Percentiles rank a stretch among this genome's conserved stretches.
Evolutionary conservation across 805 yeast species (phyloP).

Genomic region (Cyberlindnera sargentensis): DNA sequence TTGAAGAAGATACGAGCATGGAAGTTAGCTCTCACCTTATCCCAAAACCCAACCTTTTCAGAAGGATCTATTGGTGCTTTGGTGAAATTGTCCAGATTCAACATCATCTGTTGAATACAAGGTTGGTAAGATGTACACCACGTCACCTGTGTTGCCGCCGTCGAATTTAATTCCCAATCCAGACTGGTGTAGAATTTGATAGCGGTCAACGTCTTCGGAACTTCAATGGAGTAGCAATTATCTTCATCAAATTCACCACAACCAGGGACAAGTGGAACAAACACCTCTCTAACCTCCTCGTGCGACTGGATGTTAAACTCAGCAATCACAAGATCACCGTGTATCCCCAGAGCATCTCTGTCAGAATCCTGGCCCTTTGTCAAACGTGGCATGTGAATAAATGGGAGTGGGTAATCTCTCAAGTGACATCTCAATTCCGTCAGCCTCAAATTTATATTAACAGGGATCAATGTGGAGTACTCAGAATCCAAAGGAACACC

Average conservation of each 20-base stretch:
- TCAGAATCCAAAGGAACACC: constrained; percentile 69
- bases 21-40: constrained; percentile 65
- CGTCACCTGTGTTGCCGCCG: constrained; percentile 54
- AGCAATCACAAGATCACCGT: constrained; percentile 62
- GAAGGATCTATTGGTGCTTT: constrained; percentile 91
- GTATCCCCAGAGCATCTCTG: constrained; percentile 30
- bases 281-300: constrained; percentile 50
- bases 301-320: constrained; percentile 51
- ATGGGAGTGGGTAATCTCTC: constrained; percentile 83
- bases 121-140: constrained; percentile 88
- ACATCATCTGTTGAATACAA: constrained; percentile 72
- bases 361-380: constrained; percentile 22
- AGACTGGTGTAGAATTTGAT: constrained; percentile 66
- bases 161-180: constrained; percentile 46
- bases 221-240: constrained; percentile 45
- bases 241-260: constrained; percentile 31
- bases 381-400: constrained; percentile 60
- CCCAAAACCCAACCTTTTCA: constrained; percentile 86
- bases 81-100: constrained; percentile 73
- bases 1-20: constrained; percentile 62
- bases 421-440: constrained; percentile 63
- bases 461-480: constrained; percentile 65
- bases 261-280: constrained; percentile 55
- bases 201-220: constrained; percentile 71
- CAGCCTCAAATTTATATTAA: constrained; percentile 47